These are phyloP conservation scores for Phanerochaete carnosa DNA, from an alignment of 768 basidiomycete genomes.

Conservation along the genomic window DNA sequence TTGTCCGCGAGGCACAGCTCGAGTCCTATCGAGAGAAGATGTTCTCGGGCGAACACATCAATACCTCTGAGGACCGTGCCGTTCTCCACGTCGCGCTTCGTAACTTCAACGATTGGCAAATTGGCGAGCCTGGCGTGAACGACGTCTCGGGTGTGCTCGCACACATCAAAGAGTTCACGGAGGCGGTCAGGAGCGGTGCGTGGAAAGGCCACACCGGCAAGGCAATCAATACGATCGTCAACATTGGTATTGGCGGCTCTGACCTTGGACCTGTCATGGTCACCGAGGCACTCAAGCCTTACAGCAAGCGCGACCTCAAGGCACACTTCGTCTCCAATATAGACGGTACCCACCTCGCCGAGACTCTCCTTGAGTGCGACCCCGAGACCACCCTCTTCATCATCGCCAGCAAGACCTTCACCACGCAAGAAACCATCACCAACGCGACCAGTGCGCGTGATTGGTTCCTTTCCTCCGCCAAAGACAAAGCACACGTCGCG, in stretches of 20 bases:
- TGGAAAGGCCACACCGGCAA: slow-evolving; percentile 99
- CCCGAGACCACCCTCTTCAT: slow-evolving; percentile 96
- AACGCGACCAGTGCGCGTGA: slow-evolving; percentile 92
- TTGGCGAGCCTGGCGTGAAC: slow-evolving; percentile 75
- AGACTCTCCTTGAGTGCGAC: slow-evolving; percentile 76
- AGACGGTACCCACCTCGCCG: slow-evolving; percentile 95
- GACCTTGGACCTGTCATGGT: slow-evolving; percentile 99
- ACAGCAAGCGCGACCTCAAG: slow-evolving; percentile 84
- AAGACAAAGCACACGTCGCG: slow-evolving; percentile 88
- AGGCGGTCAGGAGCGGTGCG: slow-evolving; percentile 75
- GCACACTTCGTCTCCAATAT: slow-evolving; percentile 95
- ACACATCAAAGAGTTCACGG: slow-evolving; percentile 90
- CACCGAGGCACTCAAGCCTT: slow-evolving; percentile 93
- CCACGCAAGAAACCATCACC: slow-evolving; percentile 99
- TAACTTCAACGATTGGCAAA: slow-evolving; percentile 72
- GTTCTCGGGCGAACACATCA: slow-evolving; percentile 96
- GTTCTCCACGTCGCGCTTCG: slow-evolving; percentile 95
- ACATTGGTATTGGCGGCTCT: slow-evolving; percentile 98
- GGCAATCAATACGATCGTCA: slow-evolving; percentile 90
- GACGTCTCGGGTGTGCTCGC: slow-evolving; percentile 81
- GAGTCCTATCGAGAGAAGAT: slow-evolving; percentile 87
- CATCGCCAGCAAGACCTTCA: slow-evolving; percentile 98
- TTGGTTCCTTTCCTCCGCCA: slow-evolving; percentile 88
- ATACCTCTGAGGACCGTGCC: slow-evolving; percentile 96
- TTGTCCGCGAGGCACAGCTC: slow-evolving; percentile 84